phyloP scores from a whole-genome alignment of 169 alveolate genomes.

The Eimeria maxima region DNA sequence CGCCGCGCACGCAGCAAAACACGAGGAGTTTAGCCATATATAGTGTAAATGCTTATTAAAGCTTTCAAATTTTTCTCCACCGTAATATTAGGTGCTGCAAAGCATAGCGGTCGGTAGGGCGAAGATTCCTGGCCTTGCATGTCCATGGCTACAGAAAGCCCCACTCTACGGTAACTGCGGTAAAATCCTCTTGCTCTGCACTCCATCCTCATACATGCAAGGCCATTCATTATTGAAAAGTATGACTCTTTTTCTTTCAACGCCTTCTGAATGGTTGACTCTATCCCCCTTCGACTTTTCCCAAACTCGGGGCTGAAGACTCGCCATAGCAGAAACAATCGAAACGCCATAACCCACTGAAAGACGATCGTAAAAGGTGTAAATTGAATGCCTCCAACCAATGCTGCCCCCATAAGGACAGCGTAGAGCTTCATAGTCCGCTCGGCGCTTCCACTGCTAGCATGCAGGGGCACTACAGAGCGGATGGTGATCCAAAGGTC shows the following conservation, averaged over 20 bases:
- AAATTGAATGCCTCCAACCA: neutral
- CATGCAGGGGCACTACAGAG: neutral
- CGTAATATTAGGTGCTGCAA: neutral
- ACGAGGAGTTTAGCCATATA: neutral
- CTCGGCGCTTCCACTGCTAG: neutral
- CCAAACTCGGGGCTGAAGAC: neutral
- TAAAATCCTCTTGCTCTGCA: neutral
- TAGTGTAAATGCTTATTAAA: neutral
- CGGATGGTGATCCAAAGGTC: neutral
- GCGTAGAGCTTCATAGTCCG: neutral
- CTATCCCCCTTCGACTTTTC: neutral
- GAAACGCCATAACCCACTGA: neutral
- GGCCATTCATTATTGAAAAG: neutral
- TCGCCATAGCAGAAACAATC: neutral
- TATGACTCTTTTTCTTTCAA: neutral
- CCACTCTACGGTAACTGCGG: neutral
- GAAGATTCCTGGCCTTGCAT: neutral
- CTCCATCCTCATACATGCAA: no score
- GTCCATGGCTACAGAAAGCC: constrained; percentile 48
- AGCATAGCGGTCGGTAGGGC: neutral
- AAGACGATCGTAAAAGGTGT: neutral
- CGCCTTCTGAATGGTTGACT: neutral
- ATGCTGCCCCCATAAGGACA: neutral
- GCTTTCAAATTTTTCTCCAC: neutral
- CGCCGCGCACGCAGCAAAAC: neutral